These are phyloP conservation scores for Dactylellina parvicollis DNA, from an alignment of 2,329 filamentous ascomycete genomes.

Conservation along the genomic window DNA sequence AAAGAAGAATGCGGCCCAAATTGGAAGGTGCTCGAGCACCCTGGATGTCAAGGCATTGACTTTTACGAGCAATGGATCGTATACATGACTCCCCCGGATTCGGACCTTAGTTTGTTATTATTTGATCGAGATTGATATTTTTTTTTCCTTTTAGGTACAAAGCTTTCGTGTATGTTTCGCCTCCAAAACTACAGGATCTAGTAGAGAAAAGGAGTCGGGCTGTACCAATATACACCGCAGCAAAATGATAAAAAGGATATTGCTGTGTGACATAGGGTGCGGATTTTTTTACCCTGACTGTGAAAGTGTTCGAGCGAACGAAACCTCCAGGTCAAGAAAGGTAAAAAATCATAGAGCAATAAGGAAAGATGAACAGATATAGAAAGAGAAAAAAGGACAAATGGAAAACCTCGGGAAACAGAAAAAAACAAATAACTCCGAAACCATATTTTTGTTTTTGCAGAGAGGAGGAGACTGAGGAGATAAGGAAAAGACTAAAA, in stretches of 20 bases:
- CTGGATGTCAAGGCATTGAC: too few species aligned
- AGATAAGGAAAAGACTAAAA: constrained; percentile 9
- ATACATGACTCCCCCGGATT: too few species aligned
- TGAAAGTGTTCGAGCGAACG: constrained; percentile 9
- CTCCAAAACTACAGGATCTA: not conserved
- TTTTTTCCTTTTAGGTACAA: constrained; percentile 11
- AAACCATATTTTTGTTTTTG: constrained; percentile 45
- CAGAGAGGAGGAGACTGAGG: constrained; percentile 5
- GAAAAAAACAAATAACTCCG: constrained; percentile 46
- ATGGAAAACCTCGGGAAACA: constrained; percentile 13
- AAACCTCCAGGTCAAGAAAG: not conserved
- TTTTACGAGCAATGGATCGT: too few species aligned
- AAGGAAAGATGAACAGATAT: not conserved
- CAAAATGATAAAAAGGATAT: constrained; percentile 16
- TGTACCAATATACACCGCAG: constrained; percentile 18
- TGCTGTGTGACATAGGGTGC: not conserved
- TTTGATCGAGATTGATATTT: constrained; percentile 12
- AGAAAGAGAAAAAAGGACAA: constrained; percentile 14
- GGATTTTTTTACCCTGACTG: not conserved
- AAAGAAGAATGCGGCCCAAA: not conserved
- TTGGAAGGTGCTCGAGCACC: too few species aligned
- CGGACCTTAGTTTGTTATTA: not conserved
- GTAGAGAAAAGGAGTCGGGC: not conserved
- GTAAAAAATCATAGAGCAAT: not conserved
- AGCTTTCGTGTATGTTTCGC: not conserved